phyloP scores from a whole-genome alignment of 352 stramenopile genomes.

The Halophytophthora polymorphica region DNA sequence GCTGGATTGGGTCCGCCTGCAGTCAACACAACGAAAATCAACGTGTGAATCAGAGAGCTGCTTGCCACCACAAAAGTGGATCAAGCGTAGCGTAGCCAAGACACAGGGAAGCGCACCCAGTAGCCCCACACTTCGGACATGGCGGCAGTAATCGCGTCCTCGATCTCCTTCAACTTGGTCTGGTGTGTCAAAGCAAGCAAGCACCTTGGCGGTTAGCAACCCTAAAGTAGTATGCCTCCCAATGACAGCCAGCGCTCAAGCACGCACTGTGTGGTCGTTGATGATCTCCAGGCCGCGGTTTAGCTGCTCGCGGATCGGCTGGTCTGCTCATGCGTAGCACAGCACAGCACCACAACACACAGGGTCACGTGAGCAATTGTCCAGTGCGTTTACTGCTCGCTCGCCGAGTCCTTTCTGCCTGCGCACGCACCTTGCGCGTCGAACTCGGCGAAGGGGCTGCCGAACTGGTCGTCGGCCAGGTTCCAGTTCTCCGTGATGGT shows the following conservation, averaged over 20 bases:
- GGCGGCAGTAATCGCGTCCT: slow-evolving; percentile 78
- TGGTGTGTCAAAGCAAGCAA: slow-evolving; percentile 12
- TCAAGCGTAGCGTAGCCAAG: not conserved
- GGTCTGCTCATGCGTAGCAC: slow-evolving; percentile 33
- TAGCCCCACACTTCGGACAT: slow-evolving; percentile 91
- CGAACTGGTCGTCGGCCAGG: slow-evolving; percentile 72
- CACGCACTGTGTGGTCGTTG: slow-evolving; percentile 79
- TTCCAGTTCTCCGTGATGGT: slow-evolving; percentile 90
- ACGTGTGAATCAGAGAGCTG: slow-evolving; percentile 1
- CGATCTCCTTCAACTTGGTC: slow-evolving; percentile 85
- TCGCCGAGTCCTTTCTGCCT: not conserved
- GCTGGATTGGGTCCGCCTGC: slow-evolving; percentile 78
- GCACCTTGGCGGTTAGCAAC: not conserved
- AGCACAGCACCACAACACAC: not conserved
- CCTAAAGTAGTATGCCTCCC: not conserved
- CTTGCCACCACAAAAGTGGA: not conserved
- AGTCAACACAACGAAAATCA: not conserved
- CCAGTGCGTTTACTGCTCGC: not conserved
- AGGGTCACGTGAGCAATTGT: not conserved
- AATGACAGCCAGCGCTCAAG: not conserved
- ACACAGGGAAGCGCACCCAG: slow-evolving; percentile 47
- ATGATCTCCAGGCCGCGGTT: slow-evolving; percentile 80
- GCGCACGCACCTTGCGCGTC: slow-evolving; percentile 62
- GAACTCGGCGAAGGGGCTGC: slow-evolving; percentile 73
- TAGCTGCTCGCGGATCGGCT: slow-evolving; percentile 80